A percentile compares a stretch with the other conserved stretches of the same genome.
Evolutionary conservation across 73 alveolate genomes (phyloP).

Genomic region (Symbiodinium pilosum): DNA sequence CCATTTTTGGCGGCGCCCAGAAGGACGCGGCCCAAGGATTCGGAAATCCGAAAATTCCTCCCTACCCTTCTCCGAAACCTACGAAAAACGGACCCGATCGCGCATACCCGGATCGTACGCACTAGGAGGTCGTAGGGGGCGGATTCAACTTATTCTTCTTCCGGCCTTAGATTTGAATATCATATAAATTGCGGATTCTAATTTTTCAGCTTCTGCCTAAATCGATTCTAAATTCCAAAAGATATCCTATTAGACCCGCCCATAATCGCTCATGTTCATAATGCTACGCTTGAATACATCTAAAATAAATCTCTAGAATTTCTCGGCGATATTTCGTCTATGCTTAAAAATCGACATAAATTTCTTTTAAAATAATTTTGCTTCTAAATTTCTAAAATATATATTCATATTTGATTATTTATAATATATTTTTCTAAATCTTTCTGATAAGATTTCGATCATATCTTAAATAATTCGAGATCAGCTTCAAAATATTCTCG

Average conservation of each 20-base stretch:
- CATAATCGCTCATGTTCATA: too few relatives aligned
- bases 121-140: neutral
- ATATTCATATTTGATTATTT: neutral
- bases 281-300: too few relatives aligned
- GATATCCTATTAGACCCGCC: too few relatives aligned
- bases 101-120: neutral
- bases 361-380: neutral
- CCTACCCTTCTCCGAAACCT: neutral
- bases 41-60: neutral
- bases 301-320: too few relatives aligned
- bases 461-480: too few relatives aligned
- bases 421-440: too few relatives aligned
- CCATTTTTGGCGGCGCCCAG: too few relatives aligned
- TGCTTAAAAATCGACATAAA: too few relatives aligned
- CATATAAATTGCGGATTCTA: neutral
- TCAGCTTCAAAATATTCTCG: neutral
- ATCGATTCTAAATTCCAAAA: neutral
- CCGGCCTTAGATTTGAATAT: neutral
- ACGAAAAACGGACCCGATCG: too few relatives aligned
- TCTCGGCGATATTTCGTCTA: neutral
- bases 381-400: neutral
- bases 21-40: too few relatives aligned
- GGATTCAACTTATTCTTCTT: neutral
- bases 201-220: too few relatives aligned
- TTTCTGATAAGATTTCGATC: too few relatives aligned